Percentiles rank a stretch among this genome's conserved stretches.
Evolutionary conservation across 108 stramenopile species (phyloP).

Genomic region (Nitzschia putrida): DNA sequence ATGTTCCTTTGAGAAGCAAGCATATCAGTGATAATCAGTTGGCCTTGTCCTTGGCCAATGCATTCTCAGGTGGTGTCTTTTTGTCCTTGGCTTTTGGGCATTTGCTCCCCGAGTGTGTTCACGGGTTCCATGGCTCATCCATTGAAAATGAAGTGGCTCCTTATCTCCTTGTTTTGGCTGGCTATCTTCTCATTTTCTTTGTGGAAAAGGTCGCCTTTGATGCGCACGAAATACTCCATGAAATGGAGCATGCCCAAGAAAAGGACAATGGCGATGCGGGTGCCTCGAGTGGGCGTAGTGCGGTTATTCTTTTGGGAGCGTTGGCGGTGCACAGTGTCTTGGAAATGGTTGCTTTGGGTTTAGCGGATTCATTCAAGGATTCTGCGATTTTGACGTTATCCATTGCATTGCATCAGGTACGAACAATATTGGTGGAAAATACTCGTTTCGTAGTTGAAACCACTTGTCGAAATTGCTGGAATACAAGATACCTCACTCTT

Average conservation of each 20-base stretch:
- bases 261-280: constrained; percentile 23
- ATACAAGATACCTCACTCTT: too few relatives aligned
- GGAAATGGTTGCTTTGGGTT: constrained; percentile 94
- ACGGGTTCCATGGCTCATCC: constrained; percentile 66
- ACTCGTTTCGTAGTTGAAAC: too few relatives aligned
- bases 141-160: constrained; percentile 77
- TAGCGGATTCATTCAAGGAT: constrained; percentile 80
- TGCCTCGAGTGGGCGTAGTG: constrained; percentile 70
- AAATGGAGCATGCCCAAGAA: constrained; percentile 61
- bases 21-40: constrained; percentile 81
- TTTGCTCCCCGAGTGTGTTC: constrained; percentile 92
- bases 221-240: constrained; percentile 85
- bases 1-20: constrained; percentile 77
- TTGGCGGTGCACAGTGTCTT: constrained; percentile 93
- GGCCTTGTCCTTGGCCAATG: constrained; percentile 86
- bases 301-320: constrained; percentile 92
- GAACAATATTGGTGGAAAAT: too few relatives aligned
- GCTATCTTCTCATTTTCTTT: constrained; percentile 95
- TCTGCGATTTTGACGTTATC: constrained; percentile 88
- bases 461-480: too few relatives aligned
- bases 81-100: constrained; percentile 94
- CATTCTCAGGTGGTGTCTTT: constrained; percentile 97
- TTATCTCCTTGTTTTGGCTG: constrained; percentile 78
- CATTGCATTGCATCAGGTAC: constrained; percentile 91
- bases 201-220: constrained; percentile 97